A percentile compares a stretch with the other conserved stretches of the same genome.
phyloP scores from a whole-genome alignment of 2,329 filamentous ascomycete genomes.

The Colletotrichum lindemuthianum region DNA sequence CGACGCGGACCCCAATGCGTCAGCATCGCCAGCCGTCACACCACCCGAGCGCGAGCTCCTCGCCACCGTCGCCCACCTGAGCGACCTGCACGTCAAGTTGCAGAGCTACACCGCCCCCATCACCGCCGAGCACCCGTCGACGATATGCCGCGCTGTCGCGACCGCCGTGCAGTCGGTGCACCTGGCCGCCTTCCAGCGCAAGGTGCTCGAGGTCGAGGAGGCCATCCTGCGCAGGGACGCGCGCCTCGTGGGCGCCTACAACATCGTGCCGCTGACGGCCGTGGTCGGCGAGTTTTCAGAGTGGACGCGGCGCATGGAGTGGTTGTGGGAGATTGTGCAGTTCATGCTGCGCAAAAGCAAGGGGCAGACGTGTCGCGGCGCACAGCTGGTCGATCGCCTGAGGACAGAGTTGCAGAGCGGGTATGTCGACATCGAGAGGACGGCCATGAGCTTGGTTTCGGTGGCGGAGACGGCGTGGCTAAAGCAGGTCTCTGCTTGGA shows the following conservation, averaged over 20 bases:
- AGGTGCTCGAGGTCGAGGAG: conserved; percentile 85
- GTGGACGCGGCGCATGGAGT: conserved; percentile 86
- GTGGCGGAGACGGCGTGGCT: conserved; percentile 92
- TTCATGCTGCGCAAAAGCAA: conserved; percentile 67
- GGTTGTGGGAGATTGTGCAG: conserved; percentile 79
- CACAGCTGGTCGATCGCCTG: conserved; percentile 80
- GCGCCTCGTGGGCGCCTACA: conserved; percentile 86
- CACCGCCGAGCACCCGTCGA: conserved; percentile 76
- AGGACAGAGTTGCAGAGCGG: conserved; percentile 84
- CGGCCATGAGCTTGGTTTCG: conserved; percentile 76
- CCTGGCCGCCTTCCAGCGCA: conserved; percentile 81
- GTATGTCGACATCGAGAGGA: conserved; percentile 84
- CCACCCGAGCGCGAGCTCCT: conserved; percentile 87
- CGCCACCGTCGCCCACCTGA: conserved; percentile 78
- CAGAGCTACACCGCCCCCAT: conserved; percentile 74
- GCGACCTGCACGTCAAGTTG: conserved; percentile 79
- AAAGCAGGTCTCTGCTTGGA: conserved; percentile 88
- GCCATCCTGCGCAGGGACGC: conserved; percentile 81
- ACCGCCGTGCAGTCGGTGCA: conserved; percentile 80
- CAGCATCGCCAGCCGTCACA: conserved; percentile 64
- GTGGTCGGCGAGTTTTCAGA: conserved; percentile 86
- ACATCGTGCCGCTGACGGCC: conserved; percentile 90
- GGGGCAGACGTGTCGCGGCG: conserved; percentile 67
- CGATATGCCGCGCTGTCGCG: conserved; percentile 88
- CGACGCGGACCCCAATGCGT: conserved; percentile 55